Conservation (phyloP, 306 rosid genomes). For the Casuarina cunninghamiana region DNA sequence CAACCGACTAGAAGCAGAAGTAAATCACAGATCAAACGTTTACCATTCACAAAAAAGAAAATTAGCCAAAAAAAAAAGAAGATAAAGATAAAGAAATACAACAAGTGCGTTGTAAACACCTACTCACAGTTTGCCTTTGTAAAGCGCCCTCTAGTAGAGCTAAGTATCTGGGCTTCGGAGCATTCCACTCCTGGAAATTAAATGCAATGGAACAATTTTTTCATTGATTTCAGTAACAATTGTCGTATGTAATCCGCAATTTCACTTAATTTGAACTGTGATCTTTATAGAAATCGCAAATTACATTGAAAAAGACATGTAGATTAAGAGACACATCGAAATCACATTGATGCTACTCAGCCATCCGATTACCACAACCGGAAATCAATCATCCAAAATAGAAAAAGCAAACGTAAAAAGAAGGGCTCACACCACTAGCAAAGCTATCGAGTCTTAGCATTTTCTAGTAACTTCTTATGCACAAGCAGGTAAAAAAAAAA, state of each 20-base stretch:
- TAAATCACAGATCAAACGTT: background rate
- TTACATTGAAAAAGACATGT: background rate
- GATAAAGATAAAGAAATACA: constrained; percentile 14
- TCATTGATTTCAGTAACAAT: background rate
- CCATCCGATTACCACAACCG: too few species aligned
- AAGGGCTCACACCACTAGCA: too few species aligned
- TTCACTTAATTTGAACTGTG: background rate
- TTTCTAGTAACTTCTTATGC: too few species aligned
- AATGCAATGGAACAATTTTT: background rate
- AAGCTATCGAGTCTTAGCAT: too few species aligned
- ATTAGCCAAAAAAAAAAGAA: constrained; percentile 6
- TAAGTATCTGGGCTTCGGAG: constrained; percentile 76
- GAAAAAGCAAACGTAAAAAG: too few species aligned
- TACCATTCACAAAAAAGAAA: background rate
- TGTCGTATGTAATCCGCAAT: background rate
- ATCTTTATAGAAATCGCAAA: background rate
- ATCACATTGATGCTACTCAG: constrained; percentile 13
- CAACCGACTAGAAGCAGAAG: constrained; percentile 41
- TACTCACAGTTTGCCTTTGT: constrained; percentile 70
- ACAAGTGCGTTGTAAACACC: constrained; percentile 32
- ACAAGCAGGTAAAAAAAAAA: background rate
- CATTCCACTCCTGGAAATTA: constrained; percentile 57
- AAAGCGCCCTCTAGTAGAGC: constrained; percentile 72
- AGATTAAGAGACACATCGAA: background rate
- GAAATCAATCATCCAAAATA: background rate